Percentiles rank a stretch among this genome's conserved stretches.
Evolutionary conservation across 2,329 filamentous ascomycete genomes (phyloP).

Genomic region (Sarocladium brachiariae): DNA sequence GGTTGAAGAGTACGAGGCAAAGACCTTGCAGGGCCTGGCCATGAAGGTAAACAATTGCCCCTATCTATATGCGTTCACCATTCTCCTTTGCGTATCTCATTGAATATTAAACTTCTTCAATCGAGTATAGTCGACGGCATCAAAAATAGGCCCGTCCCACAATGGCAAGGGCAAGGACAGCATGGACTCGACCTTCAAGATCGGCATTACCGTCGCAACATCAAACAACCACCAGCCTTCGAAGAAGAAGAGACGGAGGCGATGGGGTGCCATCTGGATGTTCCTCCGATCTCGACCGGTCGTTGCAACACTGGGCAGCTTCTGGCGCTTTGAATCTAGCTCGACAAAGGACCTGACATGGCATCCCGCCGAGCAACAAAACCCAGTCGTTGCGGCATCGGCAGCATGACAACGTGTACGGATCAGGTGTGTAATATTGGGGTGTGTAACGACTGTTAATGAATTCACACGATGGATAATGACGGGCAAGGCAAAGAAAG

Average conservation of each 20-base stretch:
- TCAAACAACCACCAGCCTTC: background rate
- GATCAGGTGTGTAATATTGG: background rate
- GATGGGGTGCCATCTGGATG: slow-evolving; percentile 4
- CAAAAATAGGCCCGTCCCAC: background rate
- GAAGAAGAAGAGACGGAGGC: background rate
- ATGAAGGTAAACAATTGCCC: background rate
- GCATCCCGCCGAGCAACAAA: background rate
- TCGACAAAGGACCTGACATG: background rate
- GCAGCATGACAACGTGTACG: background rate
- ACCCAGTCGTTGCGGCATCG: background rate
- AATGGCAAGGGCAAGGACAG: background rate
- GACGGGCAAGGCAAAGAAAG: background rate
- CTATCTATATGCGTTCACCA: background rate
- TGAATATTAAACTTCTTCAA: too few relatives aligned
- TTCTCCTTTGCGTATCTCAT: too few relatives aligned
- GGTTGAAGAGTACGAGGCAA: slow-evolving; percentile 18
- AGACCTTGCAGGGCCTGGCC: slow-evolving; percentile 9
- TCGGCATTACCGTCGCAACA: background rate
- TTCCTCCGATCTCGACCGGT: background rate
- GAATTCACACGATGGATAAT: background rate
- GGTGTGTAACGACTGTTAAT: background rate
- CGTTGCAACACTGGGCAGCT: background rate
- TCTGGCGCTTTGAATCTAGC: slow-evolving; percentile 3
- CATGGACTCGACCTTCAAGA: background rate
- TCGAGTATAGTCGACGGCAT: background rate